Base-by-base conservation (phyloP, 805 yeast genomes). In the Lachancea cidri region DNA sequence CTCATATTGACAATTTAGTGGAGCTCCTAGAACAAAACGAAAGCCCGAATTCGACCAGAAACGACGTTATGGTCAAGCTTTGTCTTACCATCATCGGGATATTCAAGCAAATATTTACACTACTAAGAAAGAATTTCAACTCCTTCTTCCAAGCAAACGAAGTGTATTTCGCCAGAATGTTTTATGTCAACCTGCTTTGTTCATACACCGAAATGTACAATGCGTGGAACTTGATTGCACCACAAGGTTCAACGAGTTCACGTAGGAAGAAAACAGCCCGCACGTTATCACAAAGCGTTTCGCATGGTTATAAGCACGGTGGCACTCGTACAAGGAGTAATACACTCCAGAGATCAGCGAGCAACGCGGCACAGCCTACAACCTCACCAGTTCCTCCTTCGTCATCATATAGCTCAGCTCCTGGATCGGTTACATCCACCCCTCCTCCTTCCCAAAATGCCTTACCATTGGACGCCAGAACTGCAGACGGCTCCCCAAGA, bases 141-240 rank as follows among this genome's bases (percentile, higher is more conserved):
- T 48, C 66, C 0, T 73, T 81, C 50, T 72, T 78, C n/a, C 70
- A 68, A 29, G 73, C 71, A 33, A 73, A 77, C 30, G 89, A 83
- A 55, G 68, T 80, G 13, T 74, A 83, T 46, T 81, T 79, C 52
- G 69, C 82, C 8, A 65, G 91, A 46, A 72, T 81, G 71, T 69
- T 83, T 34, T 72, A 79, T 45, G 64, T 83, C 58, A 72, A 81
- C 4, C 51, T 80, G 6, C 74, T 73, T 52, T 82, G 85, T 25
- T 73, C 85, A 0, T 74, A 83, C 46, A 73, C 74, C 41, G 93
- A 84, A 57, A 64, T 84, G 38, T 72, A 70, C 49, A 84, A 84
- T 57, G 84, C 88, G 0, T 81, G 80, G 70, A 67, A 63, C 41
- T 58, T 55, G 29, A 52, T 59, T 20, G 46, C 52, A 15, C 48